Base-by-base conservation (phyloP, 495 filamentous ascomycete genomes). In the Aspergillus biplanus region DNA sequence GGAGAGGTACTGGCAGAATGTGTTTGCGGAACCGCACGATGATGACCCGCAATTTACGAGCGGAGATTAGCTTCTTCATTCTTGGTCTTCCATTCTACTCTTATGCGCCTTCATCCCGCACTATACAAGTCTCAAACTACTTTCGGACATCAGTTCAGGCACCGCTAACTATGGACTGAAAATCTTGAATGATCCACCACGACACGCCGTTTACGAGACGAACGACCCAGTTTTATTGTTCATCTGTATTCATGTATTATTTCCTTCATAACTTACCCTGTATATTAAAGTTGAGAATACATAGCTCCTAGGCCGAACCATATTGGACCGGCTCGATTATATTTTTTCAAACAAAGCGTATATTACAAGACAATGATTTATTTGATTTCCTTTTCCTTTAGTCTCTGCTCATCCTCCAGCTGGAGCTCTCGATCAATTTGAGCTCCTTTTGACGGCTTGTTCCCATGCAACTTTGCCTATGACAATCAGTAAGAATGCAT, bases 391-490 rank as follows among this genome's bases (percentile, higher is more conserved):
- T 91, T 92, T 78, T 85, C 85, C 58, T 70, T 83, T 47, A 92
- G 59, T 39, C 80, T 71, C 73, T 86, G 84, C 71, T 90, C 87
- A 55, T 93, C 90, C 47, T 92, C 89, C 5, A 78, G 79, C 72
- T 90, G 77, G 16, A 93, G 69, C 71, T 90, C 80, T 8, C 84
- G 85, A 71, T 93, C 90, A 52, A 90, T 85, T 75, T 88, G 77
- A 8, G 90, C 90, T 3, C 90, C 90, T 65, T 79, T 84, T 8
- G 86, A 90, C 8, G 90, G 90, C 68, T 87, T 72, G 64, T 92
- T 88, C 7, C 90, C 89, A 64, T 92, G 88, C 63, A 82, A 70
- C 33, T 78, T 84, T n/a, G 90, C 90, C 88, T 92, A 8, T 39
- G 47, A 52, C 11, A 11, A 58, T 31, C 8, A 60, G 37, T 57